Evolutionary conservation across 2,329 filamentous ascomycete genomes (phyloP).

Genomic region (Dendryphion nanum): DNA sequence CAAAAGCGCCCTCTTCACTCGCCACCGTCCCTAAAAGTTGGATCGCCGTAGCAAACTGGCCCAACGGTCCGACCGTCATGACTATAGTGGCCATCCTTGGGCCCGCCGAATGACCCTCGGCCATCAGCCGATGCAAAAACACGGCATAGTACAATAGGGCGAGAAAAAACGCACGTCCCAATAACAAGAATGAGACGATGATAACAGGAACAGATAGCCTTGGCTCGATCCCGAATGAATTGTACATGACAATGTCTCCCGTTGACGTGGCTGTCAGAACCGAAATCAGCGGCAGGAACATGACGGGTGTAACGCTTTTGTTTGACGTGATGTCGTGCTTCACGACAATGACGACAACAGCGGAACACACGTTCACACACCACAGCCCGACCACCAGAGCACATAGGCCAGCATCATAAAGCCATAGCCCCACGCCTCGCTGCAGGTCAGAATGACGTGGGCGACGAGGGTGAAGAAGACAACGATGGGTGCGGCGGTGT

Average conservation of each 20-base stretch:
- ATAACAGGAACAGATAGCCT: slow-evolving; percentile 16
- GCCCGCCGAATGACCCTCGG: too few relatives aligned
- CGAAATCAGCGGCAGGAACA: slow-evolving; percentile 15
- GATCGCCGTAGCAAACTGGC: too few relatives aligned
- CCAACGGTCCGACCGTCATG: too few relatives aligned
- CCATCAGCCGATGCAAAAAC: too few relatives aligned
- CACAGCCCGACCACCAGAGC: slow-evolving; percentile 21
- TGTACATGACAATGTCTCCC: slow-evolving; percentile 10
- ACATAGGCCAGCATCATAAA: slow-evolving; percentile 54
- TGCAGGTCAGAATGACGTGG: slow-evolving; percentile 58
- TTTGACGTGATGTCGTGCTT: slow-evolving; percentile 4
- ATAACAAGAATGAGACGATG: slow-evolving; percentile 14
- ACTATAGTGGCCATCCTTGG: too few relatives aligned
- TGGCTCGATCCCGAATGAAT: slow-evolving; percentile 6
- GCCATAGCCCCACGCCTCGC: slow-evolving; percentile 63
- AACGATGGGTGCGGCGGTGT: slow-evolving; percentile 59
- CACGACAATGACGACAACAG: slow-evolving; percentile 11
- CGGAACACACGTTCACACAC: slow-evolving; percentile 14
- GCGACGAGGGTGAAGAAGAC: slow-evolving; percentile 65
- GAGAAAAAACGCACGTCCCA: slow-evolving; percentile 16
- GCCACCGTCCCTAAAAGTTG: too few relatives aligned
- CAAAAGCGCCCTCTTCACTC: too few relatives aligned
- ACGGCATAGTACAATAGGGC: too few relatives aligned
- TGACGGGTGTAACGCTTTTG: slow-evolving; percentile 8
- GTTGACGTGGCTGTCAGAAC: slow-evolving; percentile 17